phyloP scores from a whole-genome alignment of 805 yeast genomes.

The Schwanniomyces pseudopolymorphus region DNA sequence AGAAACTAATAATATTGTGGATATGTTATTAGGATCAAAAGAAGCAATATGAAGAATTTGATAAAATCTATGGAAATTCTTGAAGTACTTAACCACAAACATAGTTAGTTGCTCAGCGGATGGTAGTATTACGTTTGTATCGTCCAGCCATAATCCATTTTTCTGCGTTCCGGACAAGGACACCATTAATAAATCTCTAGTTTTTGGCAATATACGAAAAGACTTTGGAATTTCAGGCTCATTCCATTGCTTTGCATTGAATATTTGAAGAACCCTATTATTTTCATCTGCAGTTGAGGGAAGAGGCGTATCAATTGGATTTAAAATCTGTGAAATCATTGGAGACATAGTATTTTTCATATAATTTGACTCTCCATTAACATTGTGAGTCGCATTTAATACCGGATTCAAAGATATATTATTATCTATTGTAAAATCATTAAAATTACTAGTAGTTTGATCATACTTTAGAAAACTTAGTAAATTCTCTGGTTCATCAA shows the following conservation, averaged over 20 bases:
- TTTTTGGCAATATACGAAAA: not conserved
- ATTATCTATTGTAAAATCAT: not conserved
- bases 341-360: not conserved
- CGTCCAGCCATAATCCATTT: not conserved
- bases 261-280: not conserved
- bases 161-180: not conserved
- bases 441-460: not conserved
- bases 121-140: not conserved
- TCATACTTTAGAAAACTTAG: not conserved
- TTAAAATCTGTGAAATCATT: not conserved
- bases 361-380: not conserved
- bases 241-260: not conserved
- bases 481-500: not conserved
- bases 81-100: not conserved
- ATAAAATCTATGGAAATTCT: not conserved
- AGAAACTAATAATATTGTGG: not conserved
- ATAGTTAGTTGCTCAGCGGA: not conserved
- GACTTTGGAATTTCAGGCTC: not conserved
- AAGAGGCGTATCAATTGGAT: not conserved
- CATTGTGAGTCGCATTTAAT: too few species aligned
- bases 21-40: not conserved
- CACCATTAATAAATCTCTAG: slow-evolving; percentile 1
- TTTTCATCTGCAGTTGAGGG: not conserved
- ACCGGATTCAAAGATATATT: not conserved
- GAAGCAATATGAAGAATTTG: slow-evolving; percentile 1